phyloP scores from a whole-genome alignment of 768 basidiomycete genomes.

The Punctularia strigosozonata region DNA sequence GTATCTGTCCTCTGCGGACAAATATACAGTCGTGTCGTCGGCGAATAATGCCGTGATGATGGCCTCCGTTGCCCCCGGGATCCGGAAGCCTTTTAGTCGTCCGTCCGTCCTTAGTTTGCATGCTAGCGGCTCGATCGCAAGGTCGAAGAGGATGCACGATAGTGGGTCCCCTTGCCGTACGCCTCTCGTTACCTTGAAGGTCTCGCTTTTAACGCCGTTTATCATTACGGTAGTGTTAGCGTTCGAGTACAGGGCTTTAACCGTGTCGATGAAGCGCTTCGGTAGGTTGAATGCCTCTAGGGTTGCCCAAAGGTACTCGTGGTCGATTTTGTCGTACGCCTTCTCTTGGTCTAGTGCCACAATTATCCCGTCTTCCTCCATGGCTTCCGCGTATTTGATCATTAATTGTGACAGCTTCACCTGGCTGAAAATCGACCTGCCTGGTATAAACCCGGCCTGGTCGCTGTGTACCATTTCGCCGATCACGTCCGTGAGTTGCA shows the following conservation, averaged over 20 bases:
- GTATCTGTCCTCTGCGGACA: slow-evolving; percentile 18
- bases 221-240: slow-evolving; percentile 9
- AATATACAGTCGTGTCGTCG: slow-evolving; percentile 16
- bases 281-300: slow-evolving; percentile 6
- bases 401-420: slow-evolving; percentile 4
- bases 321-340: slow-evolving; percentile 11
- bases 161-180: slow-evolving; percentile 24
- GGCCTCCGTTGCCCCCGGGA: slow-evolving; percentile 6
- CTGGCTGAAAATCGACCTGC: slow-evolving; percentile 9
- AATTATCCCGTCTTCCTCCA: slow-evolving; percentile 9
- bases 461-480: slow-evolving; percentile 4
- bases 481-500: slow-evolving; percentile 1
- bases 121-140: slow-evolving; percentile 20
- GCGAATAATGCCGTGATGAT: slow-evolving; percentile 15
- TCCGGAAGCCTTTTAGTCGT: slow-evolving; percentile 9
- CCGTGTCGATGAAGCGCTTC: slow-evolving; percentile 2
- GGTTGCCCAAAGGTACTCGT: slow-evolving; percentile 8
- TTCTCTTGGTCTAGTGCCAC: slow-evolving; percentile 11
- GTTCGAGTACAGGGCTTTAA: slow-evolving; percentile 6
- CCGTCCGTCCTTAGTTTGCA: slow-evolving; percentile 6
- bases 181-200: slow-evolving; percentile 13
- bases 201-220: slow-evolving; percentile 1
- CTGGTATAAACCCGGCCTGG: slow-evolving; percentile 11
- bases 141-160: slow-evolving; percentile 19
- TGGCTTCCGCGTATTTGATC: slow-evolving; percentile 6